Evolutionary conservation across 208 protist genomes (phyloP), one percentile per base, ranked within the genome.

Genomic region (Trypanosomatidae sp.): DNA sequence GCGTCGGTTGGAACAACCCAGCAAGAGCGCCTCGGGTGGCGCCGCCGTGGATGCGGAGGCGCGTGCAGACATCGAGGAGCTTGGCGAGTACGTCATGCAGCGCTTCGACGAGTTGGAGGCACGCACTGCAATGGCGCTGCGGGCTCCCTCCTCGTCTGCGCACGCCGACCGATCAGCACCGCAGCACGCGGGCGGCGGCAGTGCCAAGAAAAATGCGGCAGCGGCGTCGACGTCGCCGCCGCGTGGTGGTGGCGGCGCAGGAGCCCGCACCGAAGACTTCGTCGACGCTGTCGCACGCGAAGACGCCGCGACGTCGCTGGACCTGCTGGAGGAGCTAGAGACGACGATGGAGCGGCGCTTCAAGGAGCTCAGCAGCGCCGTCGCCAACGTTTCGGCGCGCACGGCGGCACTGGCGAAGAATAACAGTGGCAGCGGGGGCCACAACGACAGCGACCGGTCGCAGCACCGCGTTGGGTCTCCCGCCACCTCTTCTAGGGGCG

Each of bases 201-300:
- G 47, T 22, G 19, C 22, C 41, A 72, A 72, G 66, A 71, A 53
- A 66, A 30, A 43, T 17, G 5, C 15, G 33, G 1, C 49, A 39
- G 15, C 47, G 28, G 30, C 56, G 43, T 12, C 47, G 28, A 73
- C 73, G 19, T 41, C 56, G 12, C 59, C 56, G 47, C 69, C 33
- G 58, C 67, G 66, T 19, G 67, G 39, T 46, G 71, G 39, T 50
- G n/a, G n/a, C n/a, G n/a, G n/a, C n/a, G n/a, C n/a, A n/a, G n/a
- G n/a, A n/a, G n/a, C n/a, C n/a, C n/a, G n/a, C n/a, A n/a, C n/a
- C n/a, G n/a, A n/a, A n/a, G 68, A 85, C 28, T 53, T 83, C 4
- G 81, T 92, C n/a, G 92, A 96, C 67, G 53, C 81, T 7, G 76
- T 92, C 13, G 92, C 89, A 44, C 86, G 92, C 28, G 90, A 93